A percentile compares a stretch with the other conserved stretches of the same genome.
These are phyloP conservation scores for Porogramme epimiltina DNA, from an alignment of 1,284 basidiomycete genomes.

Conservation along the genomic window DNA sequence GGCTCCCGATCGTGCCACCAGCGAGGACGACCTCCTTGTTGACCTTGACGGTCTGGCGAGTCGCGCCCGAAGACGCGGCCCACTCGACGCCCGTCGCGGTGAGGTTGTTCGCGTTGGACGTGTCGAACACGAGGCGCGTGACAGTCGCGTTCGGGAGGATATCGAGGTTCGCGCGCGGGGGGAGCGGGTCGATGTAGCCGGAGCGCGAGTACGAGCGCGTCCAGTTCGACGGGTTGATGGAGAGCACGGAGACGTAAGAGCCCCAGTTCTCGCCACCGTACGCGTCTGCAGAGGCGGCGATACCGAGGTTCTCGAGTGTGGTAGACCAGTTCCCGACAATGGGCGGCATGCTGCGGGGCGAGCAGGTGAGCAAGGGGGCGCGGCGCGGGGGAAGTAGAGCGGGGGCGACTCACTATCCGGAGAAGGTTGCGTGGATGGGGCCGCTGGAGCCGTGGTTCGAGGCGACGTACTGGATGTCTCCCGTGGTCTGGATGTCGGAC, in stretches of 20 bases:
- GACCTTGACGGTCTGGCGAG: conserved; percentile 47
- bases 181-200: conserved; percentile 69
- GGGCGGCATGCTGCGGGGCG: conserved; percentile 42
- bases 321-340: conserved; percentile 54
- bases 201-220: conserved; percentile 69
- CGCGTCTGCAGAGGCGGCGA: conserved; percentile 44
- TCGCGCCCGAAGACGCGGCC: conserved; percentile 36
- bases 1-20: conserved; percentile 65
- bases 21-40: conserved; percentile 62
- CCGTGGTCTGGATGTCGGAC: conserved; percentile 34
- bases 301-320: conserved; percentile 46
- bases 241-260: conserved; percentile 59
- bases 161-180: conserved; percentile 61
- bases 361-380: neutral
- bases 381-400: neutral
- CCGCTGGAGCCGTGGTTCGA: conserved; percentile 47
- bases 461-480: conserved; percentile 42
- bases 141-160: conserved; percentile 59
- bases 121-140: conserved; percentile 58
- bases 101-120: conserved; percentile 40
- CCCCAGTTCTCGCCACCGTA: conserved; percentile 53
- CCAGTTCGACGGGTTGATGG: conserved; percentile 67
- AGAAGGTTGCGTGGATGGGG: conserved; percentile 49
- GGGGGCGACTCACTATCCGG: conserved; percentile 47
- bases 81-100: conserved; percentile 63